Conservation (phyloP, 768 basidiomycete species). For the Naganishia friedmannii region DNA sequence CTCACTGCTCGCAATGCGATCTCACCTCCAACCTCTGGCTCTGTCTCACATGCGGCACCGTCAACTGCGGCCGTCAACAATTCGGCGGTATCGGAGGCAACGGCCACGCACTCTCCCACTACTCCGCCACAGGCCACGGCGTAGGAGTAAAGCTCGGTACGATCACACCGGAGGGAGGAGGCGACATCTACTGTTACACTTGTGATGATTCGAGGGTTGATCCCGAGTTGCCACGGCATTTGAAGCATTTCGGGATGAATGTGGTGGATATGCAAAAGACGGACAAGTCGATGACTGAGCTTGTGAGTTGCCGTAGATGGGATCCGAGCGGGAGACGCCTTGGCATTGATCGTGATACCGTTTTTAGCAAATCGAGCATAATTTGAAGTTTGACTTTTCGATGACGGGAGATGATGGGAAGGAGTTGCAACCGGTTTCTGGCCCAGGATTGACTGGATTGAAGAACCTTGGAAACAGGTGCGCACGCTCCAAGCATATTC, state of each 20-base stretch:
- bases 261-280: constrained; percentile 79
- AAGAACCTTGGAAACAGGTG: constrained; percentile 88
- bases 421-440: constrained; percentile 81
- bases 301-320: constrained; percentile 58
- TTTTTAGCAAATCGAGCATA: constrained; percentile 87
- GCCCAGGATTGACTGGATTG: constrained; percentile 82
- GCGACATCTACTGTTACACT: constrained; percentile 88
- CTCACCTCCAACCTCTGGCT: constrained; percentile 92
- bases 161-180: constrained; percentile 88
- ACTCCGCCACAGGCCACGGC: constrained; percentile 66
- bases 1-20: constrained; percentile 77
- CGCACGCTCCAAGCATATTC: constrained; percentile 22
- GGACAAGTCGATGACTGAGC: constrained; percentile 93
- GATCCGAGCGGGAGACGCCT: not conserved
- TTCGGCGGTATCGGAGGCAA: constrained; percentile 79
- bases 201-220: constrained; percentile 82
- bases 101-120: constrained; percentile 83
- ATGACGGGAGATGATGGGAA: constrained; percentile 81
- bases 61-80: constrained; percentile 85
- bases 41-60: constrained; percentile 81
- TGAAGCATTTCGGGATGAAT: constrained; percentile 81
- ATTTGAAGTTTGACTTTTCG: constrained; percentile 89
- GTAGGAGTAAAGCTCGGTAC: constrained; percentile 92
- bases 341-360: constrained; percentile 6
- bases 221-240: constrained; percentile 68